phyloP scores from a whole-genome alignment of 2,329 filamentous ascomycete species.

The Sclerotinia minor region DNA sequence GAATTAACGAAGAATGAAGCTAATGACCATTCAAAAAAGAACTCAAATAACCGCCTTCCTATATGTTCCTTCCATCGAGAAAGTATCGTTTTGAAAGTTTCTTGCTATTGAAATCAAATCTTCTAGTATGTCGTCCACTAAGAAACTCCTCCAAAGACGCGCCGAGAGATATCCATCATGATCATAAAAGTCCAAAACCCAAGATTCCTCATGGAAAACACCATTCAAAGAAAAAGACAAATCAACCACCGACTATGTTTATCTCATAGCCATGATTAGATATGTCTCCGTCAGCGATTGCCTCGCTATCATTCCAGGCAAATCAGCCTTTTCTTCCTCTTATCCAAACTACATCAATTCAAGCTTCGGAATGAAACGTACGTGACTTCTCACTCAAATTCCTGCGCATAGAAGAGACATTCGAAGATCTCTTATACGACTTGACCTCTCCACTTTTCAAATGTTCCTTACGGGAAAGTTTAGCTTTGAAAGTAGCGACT shows the following conservation, averaged over 20 bases:
- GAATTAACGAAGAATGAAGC: constrained; percentile 10
- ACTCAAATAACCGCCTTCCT: background rate
- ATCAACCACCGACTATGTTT: constrained; percentile 17
- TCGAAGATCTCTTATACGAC: background rate
- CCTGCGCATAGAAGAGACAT: background rate
- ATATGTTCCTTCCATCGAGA: background rate
- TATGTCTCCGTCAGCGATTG: constrained; percentile 25
- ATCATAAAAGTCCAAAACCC: background rate
- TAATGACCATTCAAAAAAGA: background rate
- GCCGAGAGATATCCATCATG: background rate
- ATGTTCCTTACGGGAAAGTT: background rate
- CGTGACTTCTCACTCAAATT: background rate
- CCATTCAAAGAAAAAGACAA: background rate
- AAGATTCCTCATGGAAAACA: background rate
- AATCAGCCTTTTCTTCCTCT: background rate
- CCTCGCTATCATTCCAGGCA: background rate
- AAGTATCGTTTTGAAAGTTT: background rate
- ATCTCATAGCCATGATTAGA: constrained; percentile 30
- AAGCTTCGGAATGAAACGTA: constrained; percentile 10
- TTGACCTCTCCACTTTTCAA: background rate
- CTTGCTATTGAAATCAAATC: background rate
- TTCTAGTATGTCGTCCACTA: background rate
- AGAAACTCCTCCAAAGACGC: background rate
- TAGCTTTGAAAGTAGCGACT: background rate
- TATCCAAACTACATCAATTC: background rate